phyloP scores from a whole-genome alignment of 2,329 filamentous ascomycete species.

The Phyllosticta paracitricarpa region DNA sequence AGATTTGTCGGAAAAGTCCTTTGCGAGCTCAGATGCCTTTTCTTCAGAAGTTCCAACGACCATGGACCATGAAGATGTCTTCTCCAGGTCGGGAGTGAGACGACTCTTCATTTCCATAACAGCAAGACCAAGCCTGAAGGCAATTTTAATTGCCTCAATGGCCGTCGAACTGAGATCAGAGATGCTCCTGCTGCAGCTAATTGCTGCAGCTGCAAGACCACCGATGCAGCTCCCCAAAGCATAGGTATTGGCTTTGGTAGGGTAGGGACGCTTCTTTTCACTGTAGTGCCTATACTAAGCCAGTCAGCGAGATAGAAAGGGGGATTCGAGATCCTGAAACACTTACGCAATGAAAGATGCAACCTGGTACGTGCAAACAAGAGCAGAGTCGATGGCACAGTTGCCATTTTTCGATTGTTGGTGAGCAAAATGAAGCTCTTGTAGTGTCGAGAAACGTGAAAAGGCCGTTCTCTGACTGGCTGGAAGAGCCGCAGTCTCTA shows the following conservation, averaged over 20 bases:
- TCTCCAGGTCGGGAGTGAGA: background rate
- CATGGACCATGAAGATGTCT: background rate
- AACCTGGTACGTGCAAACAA: background rate
- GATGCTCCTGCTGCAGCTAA: slow-evolving; percentile 20
- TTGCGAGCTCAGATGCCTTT: slow-evolving; percentile 1
- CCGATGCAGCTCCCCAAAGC: background rate
- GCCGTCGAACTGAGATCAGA: slow-evolving; percentile 22
- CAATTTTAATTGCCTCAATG: slow-evolving; percentile 20
- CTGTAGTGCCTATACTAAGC: background rate
- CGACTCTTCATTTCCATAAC: slow-evolving; percentile 9
- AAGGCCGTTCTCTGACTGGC: background rate
- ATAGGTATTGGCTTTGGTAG: background rate
- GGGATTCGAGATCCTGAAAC: background rate
- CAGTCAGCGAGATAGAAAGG: background rate
- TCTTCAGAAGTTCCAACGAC: background rate
- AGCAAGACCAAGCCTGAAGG: slow-evolving; percentile 22
- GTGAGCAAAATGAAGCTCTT: background rate
- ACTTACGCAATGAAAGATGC: background rate
- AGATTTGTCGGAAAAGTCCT: slow-evolving; percentile 10
- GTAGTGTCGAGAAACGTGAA: background rate
- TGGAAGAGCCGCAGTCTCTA: background rate
- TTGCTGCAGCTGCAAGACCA: background rate
- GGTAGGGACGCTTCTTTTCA: background rate
- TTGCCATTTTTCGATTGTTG: background rate
- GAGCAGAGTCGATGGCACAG: background rate